Evolutionary conservation across 345 rosid species (phyloP), one percentile per base, ranked within the genome.

Genomic region (Brassica nigra): DNA sequence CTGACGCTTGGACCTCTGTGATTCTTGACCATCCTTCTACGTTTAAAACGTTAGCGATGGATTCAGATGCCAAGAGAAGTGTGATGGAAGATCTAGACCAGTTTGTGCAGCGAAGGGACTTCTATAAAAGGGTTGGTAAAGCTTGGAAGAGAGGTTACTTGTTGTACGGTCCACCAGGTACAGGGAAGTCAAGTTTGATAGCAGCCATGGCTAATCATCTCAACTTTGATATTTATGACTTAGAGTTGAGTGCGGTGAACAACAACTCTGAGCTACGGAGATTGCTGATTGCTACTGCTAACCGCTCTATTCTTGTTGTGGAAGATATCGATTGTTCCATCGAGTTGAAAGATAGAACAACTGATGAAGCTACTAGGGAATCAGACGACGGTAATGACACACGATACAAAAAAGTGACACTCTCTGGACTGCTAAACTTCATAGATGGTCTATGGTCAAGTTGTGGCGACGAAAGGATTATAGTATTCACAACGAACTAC

Each of bases 1-100:
- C 84, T 1, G 86, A 87, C 8, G 85, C 71, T 0, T 92, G 92
- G 95, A 78, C 66, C 31, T 74, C 91, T 52, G 58, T 52, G 58
- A 5, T 52, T 52, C 58, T 52, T 15, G 23, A 52, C 58, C 58
- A 52, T 16, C 58, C 58, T 52, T 52, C 58, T 2, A 52, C 58
- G 3, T 52, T 52, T 23, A 52, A 52, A 15, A 52, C 58, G 9
- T 2, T 52, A 15, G 58, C 58, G 5, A 52, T 52, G 58, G 58
- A 52, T 52, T 52, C 23, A 15, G 8, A 15, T 52, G 9, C 23
- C 58, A 52, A 52, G 58, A 52, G 58, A 52, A 52, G 1, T 15
- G 58, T 52, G 23, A 52, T 52, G 23, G 58, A 15, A 15, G 58
- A 52, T 52, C 23, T 52, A 1, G 58, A 52, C 58, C 23, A 52